phyloP scores from a whole-genome alignment of 805 yeast genomes.

The Hanseniaspora singularis region DNA sequence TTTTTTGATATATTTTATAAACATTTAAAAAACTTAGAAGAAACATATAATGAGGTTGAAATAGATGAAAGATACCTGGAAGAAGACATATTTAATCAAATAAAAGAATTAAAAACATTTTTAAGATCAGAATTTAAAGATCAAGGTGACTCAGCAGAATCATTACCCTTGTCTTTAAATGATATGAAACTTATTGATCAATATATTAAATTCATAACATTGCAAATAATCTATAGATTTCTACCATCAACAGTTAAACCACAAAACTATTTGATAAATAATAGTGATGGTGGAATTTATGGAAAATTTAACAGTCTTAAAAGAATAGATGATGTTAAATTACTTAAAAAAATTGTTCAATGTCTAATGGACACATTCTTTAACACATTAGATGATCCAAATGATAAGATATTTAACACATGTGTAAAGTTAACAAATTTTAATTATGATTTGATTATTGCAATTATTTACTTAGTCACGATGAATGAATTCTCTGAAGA shows the following conservation, averaged over 20 bases:
- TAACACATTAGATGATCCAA: slow-evolving; percentile 16
- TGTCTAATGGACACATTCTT: background rate
- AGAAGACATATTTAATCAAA: slow-evolving; percentile 9
- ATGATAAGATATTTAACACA: slow-evolving; percentile 31
- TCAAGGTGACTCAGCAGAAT: slow-evolving; percentile 18
- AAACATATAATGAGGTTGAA: background rate
- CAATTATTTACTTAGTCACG: slow-evolving; percentile 33
- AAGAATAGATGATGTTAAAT: slow-evolving; percentile 16
- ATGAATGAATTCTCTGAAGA: slow-evolving; percentile 7
- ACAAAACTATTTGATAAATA: slow-evolving; percentile 40
- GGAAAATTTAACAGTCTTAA: slow-evolving; percentile 33
- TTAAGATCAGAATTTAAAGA: background rate
- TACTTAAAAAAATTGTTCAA: background rate
- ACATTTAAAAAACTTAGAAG: slow-evolving; percentile 16
- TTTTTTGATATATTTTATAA: slow-evolving; percentile 22
- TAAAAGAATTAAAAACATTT: slow-evolving; percentile 16
- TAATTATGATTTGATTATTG: slow-evolving; percentile 45
- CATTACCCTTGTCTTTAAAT: slow-evolving; percentile 60
- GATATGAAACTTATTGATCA: slow-evolving; percentile 68
- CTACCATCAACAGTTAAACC: slow-evolving; percentile 28
- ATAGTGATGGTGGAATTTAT: slow-evolving; percentile 44
- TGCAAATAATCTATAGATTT: slow-evolving; percentile 61
- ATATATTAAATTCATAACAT: slow-evolving; percentile 49
- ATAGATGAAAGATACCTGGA: slow-evolving; percentile 1
- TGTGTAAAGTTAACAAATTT: slow-evolving; percentile 56